Conservation (phyloP, 768 basidiomycete genomes). For the Kwoniella heveanensis region DNA sequence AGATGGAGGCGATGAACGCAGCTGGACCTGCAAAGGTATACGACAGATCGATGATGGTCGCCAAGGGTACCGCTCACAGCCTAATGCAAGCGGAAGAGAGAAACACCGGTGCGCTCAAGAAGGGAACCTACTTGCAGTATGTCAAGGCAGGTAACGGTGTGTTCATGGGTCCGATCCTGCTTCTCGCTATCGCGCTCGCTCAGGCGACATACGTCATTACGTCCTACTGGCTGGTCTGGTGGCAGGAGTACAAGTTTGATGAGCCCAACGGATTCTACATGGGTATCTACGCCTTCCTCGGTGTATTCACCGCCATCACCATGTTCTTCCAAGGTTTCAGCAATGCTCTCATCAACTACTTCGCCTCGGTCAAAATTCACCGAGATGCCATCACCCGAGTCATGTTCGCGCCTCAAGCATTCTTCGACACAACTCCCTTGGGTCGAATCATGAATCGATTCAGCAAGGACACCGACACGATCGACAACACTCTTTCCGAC, state of each 20-base stretch:
- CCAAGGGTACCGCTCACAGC: constrained; percentile 58
- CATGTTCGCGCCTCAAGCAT: constrained; percentile 82
- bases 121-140: constrained; percentile 62
- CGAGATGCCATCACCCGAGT: constrained; percentile 46
- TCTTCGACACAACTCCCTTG: constrained; percentile 60
- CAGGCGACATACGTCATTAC: constrained; percentile 72
- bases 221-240: constrained; percentile 73
- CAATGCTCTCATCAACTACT: constrained; percentile 68
- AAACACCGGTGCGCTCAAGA: constrained; percentile 70
- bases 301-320: constrained; percentile 69
- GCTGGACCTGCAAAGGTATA: constrained; percentile 47
- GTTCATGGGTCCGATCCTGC: constrained; percentile 67
- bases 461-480: constrained; percentile 54
- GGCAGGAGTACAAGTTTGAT: constrained; percentile 67
- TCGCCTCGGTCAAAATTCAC: constrained; percentile 73
- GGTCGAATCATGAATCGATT: constrained; percentile 56
- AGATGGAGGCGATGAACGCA: constrained; percentile 54
- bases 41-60: constrained; percentile 55
- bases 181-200: constrained; percentile 65
- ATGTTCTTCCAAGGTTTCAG: constrained; percentile 69
- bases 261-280: constrained; percentile 61
- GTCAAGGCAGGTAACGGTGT: constrained; percentile 69
- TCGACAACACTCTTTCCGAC: constrained; percentile 54
- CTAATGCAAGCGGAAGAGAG: constrained; percentile 86
- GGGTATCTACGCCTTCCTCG: constrained; percentile 76